phyloP scores from a whole-genome alignment of 805 yeast species.

The Lachancea dasiensis region DNA sequence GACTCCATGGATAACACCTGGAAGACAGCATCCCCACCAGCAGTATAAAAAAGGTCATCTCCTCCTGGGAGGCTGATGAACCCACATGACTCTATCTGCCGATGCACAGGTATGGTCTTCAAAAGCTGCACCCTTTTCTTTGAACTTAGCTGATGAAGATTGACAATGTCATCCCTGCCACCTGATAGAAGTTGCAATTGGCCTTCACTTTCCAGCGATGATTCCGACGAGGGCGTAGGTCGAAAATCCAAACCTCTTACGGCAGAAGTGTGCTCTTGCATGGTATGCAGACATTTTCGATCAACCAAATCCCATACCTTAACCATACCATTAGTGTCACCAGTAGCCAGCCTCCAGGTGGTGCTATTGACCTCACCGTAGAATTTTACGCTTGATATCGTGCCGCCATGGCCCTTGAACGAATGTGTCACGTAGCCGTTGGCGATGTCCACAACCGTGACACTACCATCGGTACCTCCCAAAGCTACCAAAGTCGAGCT shows the following conservation, averaged over 20 bases:
- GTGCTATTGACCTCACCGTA: slow-evolving; percentile 64
- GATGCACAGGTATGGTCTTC: slow-evolving; percentile 66
- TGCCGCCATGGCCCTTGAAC: slow-evolving; percentile 88
- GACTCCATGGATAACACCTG: slow-evolving; percentile 54
- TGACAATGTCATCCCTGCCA: slow-evolving; percentile 75
- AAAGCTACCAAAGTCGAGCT: slow-evolving; percentile 85
- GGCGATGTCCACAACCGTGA: slow-evolving; percentile 86
- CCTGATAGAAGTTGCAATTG: slow-evolving; percentile 58
- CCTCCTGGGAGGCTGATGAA: slow-evolving; percentile 36
- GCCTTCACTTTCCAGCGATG: too few species aligned
- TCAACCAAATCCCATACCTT: slow-evolving; percentile 62
- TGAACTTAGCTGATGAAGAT: slow-evolving; percentile 48
- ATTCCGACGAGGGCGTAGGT: slow-evolving; percentile 13
- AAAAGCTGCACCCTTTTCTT: slow-evolving; percentile 46
- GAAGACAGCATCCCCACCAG: slow-evolving; percentile 71
- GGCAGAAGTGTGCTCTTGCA: slow-evolving; percentile 74
- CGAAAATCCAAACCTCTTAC: slow-evolving; percentile 77
- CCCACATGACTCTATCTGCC: slow-evolving; percentile 68
- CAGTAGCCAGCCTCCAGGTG: slow-evolving; percentile 73
- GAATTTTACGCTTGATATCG: slow-evolving; percentile 70
- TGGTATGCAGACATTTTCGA: slow-evolving; percentile 58
- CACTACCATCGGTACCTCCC: slow-evolving; percentile 92
- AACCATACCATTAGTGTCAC: slow-evolving; percentile 53
- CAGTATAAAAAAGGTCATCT: slow-evolving; percentile 50
- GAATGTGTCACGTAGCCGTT: slow-evolving; percentile 86